These are phyloP conservation scores for Phytopythium chamaehyphon DNA, from an alignment of 352 stramenopile species.

Conservation along the genomic window DNA sequence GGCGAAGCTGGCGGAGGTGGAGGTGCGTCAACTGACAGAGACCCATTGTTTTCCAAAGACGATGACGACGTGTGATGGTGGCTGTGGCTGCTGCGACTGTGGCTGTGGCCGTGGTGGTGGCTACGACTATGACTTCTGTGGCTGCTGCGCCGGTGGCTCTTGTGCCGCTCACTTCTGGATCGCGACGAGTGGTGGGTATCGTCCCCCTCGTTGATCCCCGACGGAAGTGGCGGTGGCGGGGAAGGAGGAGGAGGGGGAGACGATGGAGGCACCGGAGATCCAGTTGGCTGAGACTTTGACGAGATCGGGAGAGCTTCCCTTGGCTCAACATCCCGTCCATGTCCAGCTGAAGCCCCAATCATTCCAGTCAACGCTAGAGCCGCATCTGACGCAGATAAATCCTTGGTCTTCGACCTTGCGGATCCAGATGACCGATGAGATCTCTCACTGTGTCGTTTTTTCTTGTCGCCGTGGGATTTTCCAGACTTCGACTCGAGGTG, in stretches of 20 bases:
- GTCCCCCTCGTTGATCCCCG: neutral
- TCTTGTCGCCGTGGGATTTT: constrained; percentile 10
- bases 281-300: constrained; percentile 17
- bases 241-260: constrained; percentile 14
- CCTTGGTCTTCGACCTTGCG: constrained; percentile 3
- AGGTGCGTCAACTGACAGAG: neutral
- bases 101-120: neutral
- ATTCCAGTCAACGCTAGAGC: neutral
- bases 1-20: constrained; percentile 1
- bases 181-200: neutral
- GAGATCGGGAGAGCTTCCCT: constrained; percentile 12
- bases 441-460: neutral
- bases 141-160: neutral
- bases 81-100: neutral
- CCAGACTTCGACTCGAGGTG: constrained; percentile 6
- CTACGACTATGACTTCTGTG: neutral
- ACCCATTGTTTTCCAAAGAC: neutral
- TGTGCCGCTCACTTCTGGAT: neutral
- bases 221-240: constrained; percentile 9
- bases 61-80: neutral
- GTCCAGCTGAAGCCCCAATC: neutral
- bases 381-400: constrained; percentile 7
- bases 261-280: constrained; percentile 2
- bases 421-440: constrained; percentile 1
- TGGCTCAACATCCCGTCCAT: too few relatives aligned